These are phyloP conservation scores for Elaeagnus macrophylla DNA, from an alignment of 306 rosid genomes.

Conservation along the genomic window DNA sequence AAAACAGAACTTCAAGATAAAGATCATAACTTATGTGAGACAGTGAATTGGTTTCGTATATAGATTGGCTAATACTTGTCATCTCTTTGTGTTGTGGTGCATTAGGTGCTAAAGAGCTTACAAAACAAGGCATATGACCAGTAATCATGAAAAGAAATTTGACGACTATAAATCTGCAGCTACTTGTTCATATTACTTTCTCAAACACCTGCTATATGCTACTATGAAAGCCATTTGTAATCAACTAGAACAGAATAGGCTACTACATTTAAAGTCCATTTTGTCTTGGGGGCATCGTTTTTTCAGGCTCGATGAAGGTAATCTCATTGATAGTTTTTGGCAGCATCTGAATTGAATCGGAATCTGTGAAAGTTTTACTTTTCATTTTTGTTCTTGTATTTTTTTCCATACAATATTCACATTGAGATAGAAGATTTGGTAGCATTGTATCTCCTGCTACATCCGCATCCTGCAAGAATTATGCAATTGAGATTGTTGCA, in stretches of 20 bases:
- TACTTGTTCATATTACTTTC: constrained; percentile 20
- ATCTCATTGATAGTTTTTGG: too few species aligned
- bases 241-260: background rate
- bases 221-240: constrained; percentile 6
- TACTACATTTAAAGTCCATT: background rate
- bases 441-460: too few species aligned
- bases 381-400: too few species aligned
- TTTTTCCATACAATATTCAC: too few species aligned
- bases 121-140: constrained; percentile 40
- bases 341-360: too few species aligned
- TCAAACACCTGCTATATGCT: background rate
- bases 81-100: constrained; percentile 11
- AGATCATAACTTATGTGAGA: too few species aligned
- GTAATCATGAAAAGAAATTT: constrained; percentile 22
- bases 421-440: too few species aligned
- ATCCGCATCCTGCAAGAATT: too few species aligned
- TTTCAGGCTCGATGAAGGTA: too few species aligned
- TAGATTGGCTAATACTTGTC: background rate
- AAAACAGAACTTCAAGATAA: background rate
- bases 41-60: background rate
- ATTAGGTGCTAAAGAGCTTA: constrained; percentile 52
- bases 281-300: too few species aligned
- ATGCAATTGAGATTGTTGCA: too few species aligned
- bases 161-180: constrained; percentile 3
- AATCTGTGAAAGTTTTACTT: too few species aligned